These are phyloP conservation scores for Tulasnella calospora DNA, from an alignment of 768 basidiomycete species.

Conservation along the genomic window DNA sequence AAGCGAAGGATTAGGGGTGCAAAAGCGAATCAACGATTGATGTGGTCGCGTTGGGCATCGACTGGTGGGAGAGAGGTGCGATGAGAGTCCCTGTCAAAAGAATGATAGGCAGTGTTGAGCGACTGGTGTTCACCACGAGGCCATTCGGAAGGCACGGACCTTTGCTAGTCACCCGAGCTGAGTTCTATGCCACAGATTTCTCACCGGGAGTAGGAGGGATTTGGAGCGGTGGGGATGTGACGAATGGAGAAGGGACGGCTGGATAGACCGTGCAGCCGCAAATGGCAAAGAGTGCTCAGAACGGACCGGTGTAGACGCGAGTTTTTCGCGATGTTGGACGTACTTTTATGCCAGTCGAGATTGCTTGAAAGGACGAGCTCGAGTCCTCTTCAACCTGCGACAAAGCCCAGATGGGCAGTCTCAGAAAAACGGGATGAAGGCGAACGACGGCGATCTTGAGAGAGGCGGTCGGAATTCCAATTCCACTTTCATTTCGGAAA, in stretches of 20 bases:
- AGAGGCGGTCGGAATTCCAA: not conserved
- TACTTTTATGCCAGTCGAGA: not conserved
- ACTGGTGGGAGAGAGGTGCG: not conserved
- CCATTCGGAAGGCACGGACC: not conserved
- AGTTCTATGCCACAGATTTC: not conserved
- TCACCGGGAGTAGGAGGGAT: not conserved
- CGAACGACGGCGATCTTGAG: not conserved
- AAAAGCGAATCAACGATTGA: not conserved
- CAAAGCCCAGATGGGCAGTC: not conserved
- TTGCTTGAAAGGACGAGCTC: not conserved
- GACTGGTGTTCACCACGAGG: conserved; percentile 9
- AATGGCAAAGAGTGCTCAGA: conserved; percentile 7
- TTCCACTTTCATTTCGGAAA: not conserved
- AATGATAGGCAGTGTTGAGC: conserved; percentile 1
- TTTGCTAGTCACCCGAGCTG: not conserved
- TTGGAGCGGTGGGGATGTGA: not conserved
- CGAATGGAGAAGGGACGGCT: conserved; percentile 4
- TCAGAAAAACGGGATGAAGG: not conserved
- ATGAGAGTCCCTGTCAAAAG: not conserved
- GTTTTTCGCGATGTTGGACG: not conserved
- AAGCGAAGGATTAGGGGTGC: not conserved
- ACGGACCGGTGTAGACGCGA: not conserved
- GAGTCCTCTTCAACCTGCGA: not conserved
- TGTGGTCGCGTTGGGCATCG: not conserved
- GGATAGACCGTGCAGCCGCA: not conserved